Base-by-base conservation (phyloP, 1,284 basidiomycete genomes). In the Xerocomus minutiporus region DNA sequence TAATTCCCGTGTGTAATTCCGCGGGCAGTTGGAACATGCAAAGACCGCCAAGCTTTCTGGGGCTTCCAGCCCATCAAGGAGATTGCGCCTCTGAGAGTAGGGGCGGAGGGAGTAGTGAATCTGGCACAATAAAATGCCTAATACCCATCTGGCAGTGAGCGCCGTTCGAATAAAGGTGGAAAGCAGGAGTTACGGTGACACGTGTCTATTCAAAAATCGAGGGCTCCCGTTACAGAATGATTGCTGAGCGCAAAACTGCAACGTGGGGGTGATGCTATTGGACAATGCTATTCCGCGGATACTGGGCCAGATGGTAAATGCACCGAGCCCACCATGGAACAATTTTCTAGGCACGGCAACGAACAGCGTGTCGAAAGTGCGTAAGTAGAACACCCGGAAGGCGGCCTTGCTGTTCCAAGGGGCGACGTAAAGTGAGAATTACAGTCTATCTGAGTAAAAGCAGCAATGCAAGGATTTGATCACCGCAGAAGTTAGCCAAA, bases 11-110 rank as follows among this genome's bases (percentile, higher is more conserved):
- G 54, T 53, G 58, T 40, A 57, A 65, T 67, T 51, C 66, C 59
- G 64, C 64, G 64, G 64, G 15, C 32, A 54, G 32, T 29, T 41
- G 26, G 44, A 45, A 61, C 60, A 61, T 47, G 53, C 52, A 60
- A 54, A 48, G 54, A 38, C 53, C 45, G 46, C 55, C 57, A 55
- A 64, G 51, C 51, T 50, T 55, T 55, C 50, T 45, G 3, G 12
- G 31, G 31, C 31, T 32, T 32, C 31, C 12, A 32, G 48, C 23
- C 43, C 29, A 34, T 44, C 45, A 44, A 45, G 28, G 28, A 47
- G 38, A 48, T 52, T 40, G 53, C 42, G 56, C 52, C 15, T n/a
- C 35, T n/a, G 35, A n/a, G 32, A 6, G 36, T 38, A 20, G 17
- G 36, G 36, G 36, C 17, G n/a, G 35, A n/a, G 35, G 35, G 15